Percentiles rank a stretch among this genome's conserved stretches.
Evolutionary conservation across 306 rosid genomes (phyloP).

Genomic region (Quercus rubra): DNA sequence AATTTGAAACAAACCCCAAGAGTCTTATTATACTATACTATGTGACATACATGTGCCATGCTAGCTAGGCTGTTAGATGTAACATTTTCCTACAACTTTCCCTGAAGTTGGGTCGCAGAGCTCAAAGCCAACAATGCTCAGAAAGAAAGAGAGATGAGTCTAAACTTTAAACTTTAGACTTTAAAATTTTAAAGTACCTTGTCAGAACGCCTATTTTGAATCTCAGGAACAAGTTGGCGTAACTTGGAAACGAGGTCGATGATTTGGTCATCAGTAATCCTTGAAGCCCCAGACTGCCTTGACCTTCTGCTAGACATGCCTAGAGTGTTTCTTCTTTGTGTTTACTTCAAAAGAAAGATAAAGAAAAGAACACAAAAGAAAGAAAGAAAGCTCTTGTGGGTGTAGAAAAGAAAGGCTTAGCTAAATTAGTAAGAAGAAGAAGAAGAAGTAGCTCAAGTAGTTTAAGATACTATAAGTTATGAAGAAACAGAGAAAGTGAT

Average conservation of each 20-base stretch:
- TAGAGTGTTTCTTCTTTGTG: not conserved
- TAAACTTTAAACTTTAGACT: too few species aligned
- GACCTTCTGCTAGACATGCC: constrained; percentile 89
- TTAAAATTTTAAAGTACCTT: constrained; percentile 45
- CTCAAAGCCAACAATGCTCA: not conserved
- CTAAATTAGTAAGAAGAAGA: not conserved
- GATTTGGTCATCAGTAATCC: constrained; percentile 95
- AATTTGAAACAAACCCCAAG: constrained; percentile 23
- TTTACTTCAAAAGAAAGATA: not conserved
- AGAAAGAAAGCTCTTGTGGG: not conserved
- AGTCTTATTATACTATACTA: constrained; percentile 8
- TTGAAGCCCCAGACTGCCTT: constrained; percentile 60
- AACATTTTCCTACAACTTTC: constrained; percentile 12
- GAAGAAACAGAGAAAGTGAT: constrained; percentile 55
- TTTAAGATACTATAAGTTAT: constrained; percentile 22
- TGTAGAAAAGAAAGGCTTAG: not conserved
- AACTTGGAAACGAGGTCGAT: constrained; percentile 87
- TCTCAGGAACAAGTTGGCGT: constrained; percentile 98
- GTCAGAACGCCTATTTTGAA: constrained; percentile 76
- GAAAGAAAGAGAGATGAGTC: not conserved
- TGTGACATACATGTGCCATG: constrained; percentile 13
- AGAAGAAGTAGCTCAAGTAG: not conserved
- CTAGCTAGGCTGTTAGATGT: not conserved
- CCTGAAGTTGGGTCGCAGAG: not conserved
- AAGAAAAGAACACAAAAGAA: not conserved